Base-by-base conservation (phyloP, 1,284 basidiomycete species). In the Hortiboletus rubellus region DNA sequence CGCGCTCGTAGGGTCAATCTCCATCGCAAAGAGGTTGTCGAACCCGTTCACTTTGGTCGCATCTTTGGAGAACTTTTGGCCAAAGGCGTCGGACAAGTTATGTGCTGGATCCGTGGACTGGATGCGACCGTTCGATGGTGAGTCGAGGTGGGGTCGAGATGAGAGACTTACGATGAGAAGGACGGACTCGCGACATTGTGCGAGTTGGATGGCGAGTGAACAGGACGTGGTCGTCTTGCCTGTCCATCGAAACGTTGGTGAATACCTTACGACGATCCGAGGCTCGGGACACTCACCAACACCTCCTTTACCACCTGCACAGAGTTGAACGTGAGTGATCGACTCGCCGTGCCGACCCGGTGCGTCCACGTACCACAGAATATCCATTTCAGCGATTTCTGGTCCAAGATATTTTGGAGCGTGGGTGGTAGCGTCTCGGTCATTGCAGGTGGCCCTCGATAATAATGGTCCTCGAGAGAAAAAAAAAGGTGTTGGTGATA, bases 1-100 rank as follows among this genome's bases (percentile, higher is more conserved):
- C 42, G 92, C 89, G 64, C 93, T 92, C 55, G 93, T 96, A 7
- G 96, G 96, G 77, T 99, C 96, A 72, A 99, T 99, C 78, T 99
- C 96, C 96, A 99, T 99, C 1, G 97, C 96, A 69, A 77, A 96
- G 42, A 99, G 83, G 77, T 99, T 99, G 64, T 92, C 87, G 66
- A 98, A 98, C 6, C 97, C 96, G 68, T 98, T 98, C 53, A 99
- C 97, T 76, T 92, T 93, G n/a, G 96, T 99, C 36, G 96, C 96
- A 73, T 99, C 97, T 72, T 98, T 98, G 61, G 93, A 94, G 76
- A 99, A 99, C 79, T 99, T 99, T 73, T 99, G 96, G 12, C 94
- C 93, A 74, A 99, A 99, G 8, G 97, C 96, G 76, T 99, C 96
- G 15, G 96, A 98, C 41, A 99, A 80, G 76, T 99, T 99, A 79